Base-by-base conservation (phyloP, 805 yeast species). In the Yamadazyma sp. region DNA sequence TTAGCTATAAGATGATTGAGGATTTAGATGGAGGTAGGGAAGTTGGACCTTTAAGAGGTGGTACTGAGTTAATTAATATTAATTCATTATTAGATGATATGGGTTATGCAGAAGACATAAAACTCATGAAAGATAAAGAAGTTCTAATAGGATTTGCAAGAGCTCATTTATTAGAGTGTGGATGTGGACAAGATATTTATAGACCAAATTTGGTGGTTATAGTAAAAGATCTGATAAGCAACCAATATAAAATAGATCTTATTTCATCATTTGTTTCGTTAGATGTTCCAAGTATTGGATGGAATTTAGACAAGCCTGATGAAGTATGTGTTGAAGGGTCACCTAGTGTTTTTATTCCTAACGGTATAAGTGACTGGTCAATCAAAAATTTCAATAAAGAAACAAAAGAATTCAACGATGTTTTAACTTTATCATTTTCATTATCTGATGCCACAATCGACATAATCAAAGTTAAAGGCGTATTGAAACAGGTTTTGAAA, bases 121-220 rank as follows among this genome's bases (percentile, higher is more conserved):
- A n/a, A 4, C 18, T 44, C 3, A 52, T 31, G 35, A 41, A 35
- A 24, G 42, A 31, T 10, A 30, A 64, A 27, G 65, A 64, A 39
- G 41, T 65, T 4, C 62, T 60, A 58, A 34, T 61, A 7, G 69
- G 70, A 2, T 57, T 65, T 43, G 69, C 70, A 2, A 45, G 71
- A 35, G 69, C 70, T 2, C 70, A 66, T 37, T 30, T 65, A 7
- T 41, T 48, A 20, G 29, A 47, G n/a, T 66, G 72, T 49, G 71
- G 71, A 5, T 66, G 72, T 48, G 69, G 69, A 5, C 31, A 38
- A 4, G 50, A 51, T n/a, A 52, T 64, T 43, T 65, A 65, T 44
- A 45, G 72, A 27, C 71, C 71, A 10, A 67, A 66, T 37, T 33
- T 67, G 35, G 65, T 62, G 13, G 50, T 63, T 5, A 33, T 55